A percentile compares a stretch with the other conserved stretches of the same genome.
These are phyloP conservation scores for Neopestalotiopsis sp. DNA, from an alignment of 2,329 filamentous ascomycete species.

Conservation along the genomic window DNA sequence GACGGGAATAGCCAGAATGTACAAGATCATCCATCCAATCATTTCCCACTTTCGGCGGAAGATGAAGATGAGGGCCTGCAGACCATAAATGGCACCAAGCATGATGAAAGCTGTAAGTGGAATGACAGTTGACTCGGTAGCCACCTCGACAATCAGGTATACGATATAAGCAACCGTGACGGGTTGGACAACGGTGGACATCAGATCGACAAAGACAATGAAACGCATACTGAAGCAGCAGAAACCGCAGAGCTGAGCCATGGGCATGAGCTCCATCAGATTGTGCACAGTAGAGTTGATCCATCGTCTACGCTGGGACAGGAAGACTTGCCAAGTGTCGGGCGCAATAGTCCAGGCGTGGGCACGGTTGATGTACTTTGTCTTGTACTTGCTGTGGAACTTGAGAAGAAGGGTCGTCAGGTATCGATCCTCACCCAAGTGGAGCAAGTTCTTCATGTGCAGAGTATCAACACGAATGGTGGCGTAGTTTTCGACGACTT, in stretches of 20 bases:
- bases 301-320: conserved; percentile 98
- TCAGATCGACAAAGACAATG: conserved; percentile 90
- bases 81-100: conserved; percentile 92
- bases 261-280: conserved; percentile 89
- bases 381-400: conserved; percentile 93
- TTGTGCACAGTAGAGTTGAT: conserved; percentile 99
- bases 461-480: conserved; percentile 96
- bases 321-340: conserved; percentile 90
- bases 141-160: conserved; percentile 82
- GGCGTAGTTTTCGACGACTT: conserved; percentile 85
- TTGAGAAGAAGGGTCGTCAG: conserved; percentile 94
- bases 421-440: conserved; percentile 97
- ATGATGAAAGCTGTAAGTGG: conserved; percentile 89
- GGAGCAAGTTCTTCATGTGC: conserved; percentile 98
- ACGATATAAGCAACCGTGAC: conserved; percentile 88
- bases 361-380: conserved; percentile 91
- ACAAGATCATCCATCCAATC: conserved; percentile 99
- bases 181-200: conserved; percentile 90
- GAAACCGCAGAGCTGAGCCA: conserved; percentile 96
- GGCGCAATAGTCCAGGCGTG: conserved; percentile 98
- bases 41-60: conserved; percentile 98
- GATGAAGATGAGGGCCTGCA: conserved; percentile 97
- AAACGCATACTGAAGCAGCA: conserved; percentile 99
- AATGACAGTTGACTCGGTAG: conserved; percentile 65
- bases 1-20: conserved; percentile 87